Evolutionary conservation across 495 filamentous ascomycete genomes (phyloP).

Genomic region (Penicillium canariense): DNA sequence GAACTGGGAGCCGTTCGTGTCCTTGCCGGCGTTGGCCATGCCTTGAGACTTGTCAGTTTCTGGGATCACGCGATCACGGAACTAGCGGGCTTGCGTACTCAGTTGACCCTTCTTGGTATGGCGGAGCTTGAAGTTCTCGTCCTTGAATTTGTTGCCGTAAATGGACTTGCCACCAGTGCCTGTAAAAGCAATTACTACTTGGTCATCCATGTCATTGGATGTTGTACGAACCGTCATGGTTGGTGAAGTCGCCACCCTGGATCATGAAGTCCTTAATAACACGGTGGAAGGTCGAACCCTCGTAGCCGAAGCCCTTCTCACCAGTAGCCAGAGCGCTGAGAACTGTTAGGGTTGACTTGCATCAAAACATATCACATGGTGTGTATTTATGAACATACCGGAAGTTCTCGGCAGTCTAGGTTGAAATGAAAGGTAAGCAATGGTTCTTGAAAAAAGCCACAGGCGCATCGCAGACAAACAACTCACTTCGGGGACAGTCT

Average conservation of each 20-base stretch:
- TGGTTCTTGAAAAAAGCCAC: background rate
- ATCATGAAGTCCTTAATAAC: constrained; percentile 99
- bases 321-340: constrained; percentile 82
- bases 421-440: background rate
- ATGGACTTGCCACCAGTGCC: constrained; percentile 96
- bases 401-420: constrained; percentile 93
- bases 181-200: constrained; percentile 23
- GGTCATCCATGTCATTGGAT: background rate
- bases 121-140: constrained; percentile 99
- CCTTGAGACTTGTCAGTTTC: constrained; percentile 52
- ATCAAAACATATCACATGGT: background rate
- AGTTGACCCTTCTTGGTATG: constrained; percentile 64
- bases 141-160: constrained; percentile 90
- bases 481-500: constrained; percentile 86
- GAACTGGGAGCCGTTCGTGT: constrained; percentile 99
- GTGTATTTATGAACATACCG: constrained; percentile 44
- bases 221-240: constrained; percentile 63
- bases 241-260: constrained; percentile 99
- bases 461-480: background rate
- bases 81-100: constrained; percentile 37
- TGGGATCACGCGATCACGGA: background rate
- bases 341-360: constrained; percentile 11
- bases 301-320: constrained; percentile 95
- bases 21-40: constrained; percentile 97
- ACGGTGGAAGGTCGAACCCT: constrained; percentile 95